phyloP scores from a whole-genome alignment of 2,329 filamentous ascomycete species.

The Myrmaecium sp. region DNA sequence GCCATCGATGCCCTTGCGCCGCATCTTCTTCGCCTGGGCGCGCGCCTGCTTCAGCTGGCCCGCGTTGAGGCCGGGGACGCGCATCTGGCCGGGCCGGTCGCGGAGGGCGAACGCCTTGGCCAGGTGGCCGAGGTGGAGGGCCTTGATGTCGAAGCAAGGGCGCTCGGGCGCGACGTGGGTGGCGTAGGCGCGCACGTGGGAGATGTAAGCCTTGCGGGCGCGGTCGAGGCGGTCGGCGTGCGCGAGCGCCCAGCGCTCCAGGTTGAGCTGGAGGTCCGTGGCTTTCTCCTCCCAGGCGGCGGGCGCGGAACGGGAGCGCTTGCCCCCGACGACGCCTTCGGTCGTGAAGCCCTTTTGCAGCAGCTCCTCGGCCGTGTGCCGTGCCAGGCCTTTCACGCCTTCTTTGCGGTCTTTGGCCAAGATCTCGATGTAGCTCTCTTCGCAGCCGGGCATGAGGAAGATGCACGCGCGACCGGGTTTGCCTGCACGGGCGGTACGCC shows the following conservation, averaged over 20 bases:
- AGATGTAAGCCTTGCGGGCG: constrained; percentile 73
- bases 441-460: constrained; percentile 77
- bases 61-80: constrained; percentile 33
- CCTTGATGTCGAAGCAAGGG: constrained; percentile 76
- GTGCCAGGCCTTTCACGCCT: constrained; percentile 43
- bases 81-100: constrained; percentile 72
- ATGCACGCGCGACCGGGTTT: constrained; percentile 72
- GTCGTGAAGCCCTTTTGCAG: constrained; percentile 44
- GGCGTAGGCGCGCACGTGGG: constrained; percentile 84
- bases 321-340: constrained; percentile 9
- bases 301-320: too few species aligned
- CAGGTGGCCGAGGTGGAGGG: constrained; percentile 78
- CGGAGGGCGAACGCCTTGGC: constrained; percentile 86
- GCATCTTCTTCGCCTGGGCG: constrained; percentile 11
- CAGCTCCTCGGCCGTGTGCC: constrained; percentile 47
- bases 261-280: constrained; percentile 49
- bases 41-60: constrained; percentile 25
- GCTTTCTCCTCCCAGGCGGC: constrained; percentile 47
- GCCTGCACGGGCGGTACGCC: constrained; percentile 84
- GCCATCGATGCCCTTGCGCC: constrained; percentile 16
- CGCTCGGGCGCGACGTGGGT: constrained; percentile 81
- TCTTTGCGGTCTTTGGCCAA: constrained; percentile 55
- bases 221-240: constrained; percentile 57
- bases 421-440: constrained; percentile 77
- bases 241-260: constrained; percentile 48